Evolutionary conservation across 1,139 yeast species (phyloP), one percentile per base, ranked within the genome.

Genomic region (Kluyveromyces sp.): DNA sequence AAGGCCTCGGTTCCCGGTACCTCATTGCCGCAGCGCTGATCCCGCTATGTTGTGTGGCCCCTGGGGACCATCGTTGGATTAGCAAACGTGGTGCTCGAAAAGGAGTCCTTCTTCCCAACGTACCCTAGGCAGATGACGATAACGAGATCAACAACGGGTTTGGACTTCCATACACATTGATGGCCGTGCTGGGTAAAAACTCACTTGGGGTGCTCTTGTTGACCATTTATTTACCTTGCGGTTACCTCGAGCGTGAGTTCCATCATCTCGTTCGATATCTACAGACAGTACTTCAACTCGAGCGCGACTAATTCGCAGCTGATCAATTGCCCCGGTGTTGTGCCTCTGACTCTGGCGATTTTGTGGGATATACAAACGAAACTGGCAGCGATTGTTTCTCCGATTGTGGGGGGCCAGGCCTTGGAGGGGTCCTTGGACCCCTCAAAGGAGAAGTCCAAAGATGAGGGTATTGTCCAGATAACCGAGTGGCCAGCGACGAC

Each of bases 171-270:
- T 75, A 76, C 55, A 80, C 80, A 34, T 69, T 79, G 7, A 72
- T 68, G 37, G 78, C 80, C 3, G 64, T 77, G 37, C 65, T 77
- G 52, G 81, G 81, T 39, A 73, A 67, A 48, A 75, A 76, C 42
- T 81, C 81, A 41, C 78, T 78, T 4, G 78, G 74, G 32, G 75
- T 75, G 45, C 70, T 79, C 10, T 65, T 77, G 44, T 60, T 77
- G 45, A 65, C 77, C 65, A n/a, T n/a, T n/a, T n/a, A 67, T 76
- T 7, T 76, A 75, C 61, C 74, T 76, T 75, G 78, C 81, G 26
- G 77, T 72, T 15, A 76, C 81, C 1, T 73, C 78, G 30, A 79
- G 81, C 40, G 77, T 76, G 10, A 74, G 79, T 3, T 69, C 78
- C n/a, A 69, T 77, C 41, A 66, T 68, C 55, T 73, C 81, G 35